Evolutionary conservation across 2,329 filamentous ascomycete species (phyloP), one percentile per base, ranked within the genome.

Genomic region (Elsinoe perseae): DNA sequence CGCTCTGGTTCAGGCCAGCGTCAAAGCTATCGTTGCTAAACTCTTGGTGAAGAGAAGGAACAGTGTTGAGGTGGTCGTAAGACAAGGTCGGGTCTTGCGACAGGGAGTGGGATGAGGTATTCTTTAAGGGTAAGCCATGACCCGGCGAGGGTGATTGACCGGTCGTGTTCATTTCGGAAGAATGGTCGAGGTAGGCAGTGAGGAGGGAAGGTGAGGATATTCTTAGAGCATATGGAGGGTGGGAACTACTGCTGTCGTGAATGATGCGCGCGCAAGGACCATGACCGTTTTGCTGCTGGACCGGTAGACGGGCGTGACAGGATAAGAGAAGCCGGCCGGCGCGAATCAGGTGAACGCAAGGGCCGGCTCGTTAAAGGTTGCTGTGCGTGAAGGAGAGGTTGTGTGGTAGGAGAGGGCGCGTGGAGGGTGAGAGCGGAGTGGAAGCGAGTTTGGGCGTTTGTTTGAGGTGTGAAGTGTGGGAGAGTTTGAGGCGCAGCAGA

Each of bases 61-160:
- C 53, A 2, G 38, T 14, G 38, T 18, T 44, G 53, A 56, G 53
- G 40, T 48, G 32, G 23, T 44, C 23, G 27, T 18, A 56, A 9
- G 53, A 28, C 18, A 56, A 46, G 53, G 21, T 25, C 18, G 38
- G 40, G 30, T 56, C 53, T 20, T 56, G 53, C 53, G 40, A 56
- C 21, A 25, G 53, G 20, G 53, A 56, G 36, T 44, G 42, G 36
- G 53, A 48, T 21, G 42, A 44, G n/a, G 40, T 14, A 23, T 34
- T 40, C 25, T 56, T 56, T 56, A 56, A 46, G 16, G 38, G 25
- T 8, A 25, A 8, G 38, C 38, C 53, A 36, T 56, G 53, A 6
- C 36, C 53, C 16, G 53, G 53, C 16, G 53, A 56, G 38, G 53
- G 53, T 42, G 53, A 56, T 9, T 44, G 53, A 8, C 40, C 53